A percentile compares a stretch with the other conserved stretches of the same genome.
Evolutionary conservation across 2,329 filamentous ascomycete genomes (phyloP).

Genomic region (Claviceps maximensis): DNA sequence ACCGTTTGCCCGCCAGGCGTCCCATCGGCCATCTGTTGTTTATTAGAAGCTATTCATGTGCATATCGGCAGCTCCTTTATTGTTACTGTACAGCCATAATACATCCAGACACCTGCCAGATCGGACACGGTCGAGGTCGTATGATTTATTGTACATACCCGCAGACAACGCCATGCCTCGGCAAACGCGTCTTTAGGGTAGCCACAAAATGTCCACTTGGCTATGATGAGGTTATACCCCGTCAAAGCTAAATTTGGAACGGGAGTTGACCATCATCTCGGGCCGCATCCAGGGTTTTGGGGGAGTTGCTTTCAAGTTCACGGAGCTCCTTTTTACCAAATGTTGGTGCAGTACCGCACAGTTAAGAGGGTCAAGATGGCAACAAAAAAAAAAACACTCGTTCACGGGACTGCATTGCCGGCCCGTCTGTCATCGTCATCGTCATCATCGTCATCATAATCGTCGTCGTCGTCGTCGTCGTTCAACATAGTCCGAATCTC

Average conservation of each 20-base stretch:
- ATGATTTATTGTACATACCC: neutral
- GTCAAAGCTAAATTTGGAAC: neutral
- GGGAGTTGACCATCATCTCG: neutral
- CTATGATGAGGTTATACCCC: neutral
- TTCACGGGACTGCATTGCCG: neutral
- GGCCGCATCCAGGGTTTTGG: neutral
- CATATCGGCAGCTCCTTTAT: neutral
- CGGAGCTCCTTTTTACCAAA: neutral
- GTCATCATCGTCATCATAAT: neutral
- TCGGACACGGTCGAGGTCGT: neutral
- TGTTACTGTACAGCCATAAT: neutral
- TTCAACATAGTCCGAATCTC: neutral
- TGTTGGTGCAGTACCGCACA: no score
- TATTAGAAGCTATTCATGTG: neutral
- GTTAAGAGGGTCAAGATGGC: no score
- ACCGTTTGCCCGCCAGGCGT: neutral
- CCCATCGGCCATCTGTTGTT: neutral
- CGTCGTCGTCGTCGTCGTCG: neutral
- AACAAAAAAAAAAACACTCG: no score
- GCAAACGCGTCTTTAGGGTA: neutral
- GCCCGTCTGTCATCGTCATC: neutral
- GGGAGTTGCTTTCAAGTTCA: neutral
- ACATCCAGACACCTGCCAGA: neutral
- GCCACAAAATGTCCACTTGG: neutral
- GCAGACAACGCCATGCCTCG: neutral